Evolutionary conservation across 2,329 filamentous ascomycete genomes (phyloP).

Genomic region (Aspergillus niger): DNA sequence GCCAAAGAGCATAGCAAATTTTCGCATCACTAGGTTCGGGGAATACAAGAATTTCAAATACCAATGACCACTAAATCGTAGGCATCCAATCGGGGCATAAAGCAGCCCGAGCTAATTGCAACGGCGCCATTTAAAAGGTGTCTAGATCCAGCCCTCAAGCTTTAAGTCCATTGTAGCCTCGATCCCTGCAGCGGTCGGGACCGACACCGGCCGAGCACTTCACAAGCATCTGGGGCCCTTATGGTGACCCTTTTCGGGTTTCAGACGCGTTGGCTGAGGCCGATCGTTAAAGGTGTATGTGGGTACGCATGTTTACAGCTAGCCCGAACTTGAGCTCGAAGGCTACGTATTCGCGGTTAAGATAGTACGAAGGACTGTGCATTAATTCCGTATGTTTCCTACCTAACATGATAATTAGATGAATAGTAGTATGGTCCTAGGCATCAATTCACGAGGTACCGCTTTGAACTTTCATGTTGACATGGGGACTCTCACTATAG

Average conservation of each 20-base stretch:
- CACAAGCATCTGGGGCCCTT: not conserved
- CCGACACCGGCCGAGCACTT: not conserved
- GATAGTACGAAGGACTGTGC: too few relatives aligned
- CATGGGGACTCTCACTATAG: too few relatives aligned
- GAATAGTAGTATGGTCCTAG: too few relatives aligned
- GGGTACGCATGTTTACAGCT: not conserved
- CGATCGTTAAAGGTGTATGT: not conserved
- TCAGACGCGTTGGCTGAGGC: not conserved
- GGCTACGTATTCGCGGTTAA: too few relatives aligned
- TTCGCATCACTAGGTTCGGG: not conserved
- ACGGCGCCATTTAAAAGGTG: not conserved
- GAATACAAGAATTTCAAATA: not conserved
- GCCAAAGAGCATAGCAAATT: not conserved
- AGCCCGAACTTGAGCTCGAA: too few relatives aligned
- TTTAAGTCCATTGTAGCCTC: not conserved
- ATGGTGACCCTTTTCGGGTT: not conserved
- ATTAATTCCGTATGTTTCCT: too few relatives aligned
- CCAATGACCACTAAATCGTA: not conserved
- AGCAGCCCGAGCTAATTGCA: not conserved
- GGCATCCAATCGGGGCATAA: not conserved
- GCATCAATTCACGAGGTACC: too few relatives aligned
- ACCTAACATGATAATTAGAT: too few relatives aligned
- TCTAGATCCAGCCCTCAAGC: not conserved
- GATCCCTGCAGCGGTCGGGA: not conserved
- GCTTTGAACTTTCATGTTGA: too few relatives aligned